Base-by-base conservation (phyloP, 2,329 filamentous ascomycete species). In the Biscogniauxia mediterranea region DNA sequence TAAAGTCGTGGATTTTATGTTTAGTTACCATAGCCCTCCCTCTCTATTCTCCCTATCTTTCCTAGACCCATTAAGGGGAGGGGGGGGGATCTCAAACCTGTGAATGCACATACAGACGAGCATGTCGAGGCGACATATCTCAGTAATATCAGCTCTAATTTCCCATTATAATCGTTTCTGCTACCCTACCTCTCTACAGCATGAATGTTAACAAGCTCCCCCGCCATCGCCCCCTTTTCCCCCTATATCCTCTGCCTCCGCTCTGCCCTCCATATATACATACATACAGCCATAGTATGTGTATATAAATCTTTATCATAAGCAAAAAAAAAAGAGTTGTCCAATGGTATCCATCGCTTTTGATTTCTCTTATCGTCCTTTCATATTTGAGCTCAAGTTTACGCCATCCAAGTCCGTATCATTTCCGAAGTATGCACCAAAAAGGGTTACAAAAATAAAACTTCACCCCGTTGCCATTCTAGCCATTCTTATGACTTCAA, bases 401-500 rank as follows among this genome's bases (percentile, higher is more conserved):
- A 7, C 38, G 13, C 38, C 6, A n/a, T 46, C 17, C 38, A 15
- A 3, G 13, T 38, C 38, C 15, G 3, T n/a, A 5, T 46, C 11
- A 15, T 46, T 46, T 46, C 13, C 38, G 17, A 46, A 32, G 28
- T 6, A 4, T 13, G 15, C 38, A 46, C 15, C 15, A 46, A 17
- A 46, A 46, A 46, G 38, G 17, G 11, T 7, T 9, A 46, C 15
- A 13, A 17, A 46, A 46, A 46, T 3, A 46, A 17, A 5, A 5
- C 17, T 46, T 46, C 17, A 5, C 6, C 38, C 6, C 38, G 17
- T n/a, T n/a, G 5, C 38, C 15, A 46, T 46, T 46, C 38, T n/a
- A 17, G 6, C 17, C 38, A 46, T 46, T 46, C 38, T 5, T 11
- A 13, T 32, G 28, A 9, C 5, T n/a, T 52, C 58, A 71, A 50